Evolutionary conservation across 306 rosid species (phyloP).

Genomic region (Styphnolobium japonicum): DNA sequence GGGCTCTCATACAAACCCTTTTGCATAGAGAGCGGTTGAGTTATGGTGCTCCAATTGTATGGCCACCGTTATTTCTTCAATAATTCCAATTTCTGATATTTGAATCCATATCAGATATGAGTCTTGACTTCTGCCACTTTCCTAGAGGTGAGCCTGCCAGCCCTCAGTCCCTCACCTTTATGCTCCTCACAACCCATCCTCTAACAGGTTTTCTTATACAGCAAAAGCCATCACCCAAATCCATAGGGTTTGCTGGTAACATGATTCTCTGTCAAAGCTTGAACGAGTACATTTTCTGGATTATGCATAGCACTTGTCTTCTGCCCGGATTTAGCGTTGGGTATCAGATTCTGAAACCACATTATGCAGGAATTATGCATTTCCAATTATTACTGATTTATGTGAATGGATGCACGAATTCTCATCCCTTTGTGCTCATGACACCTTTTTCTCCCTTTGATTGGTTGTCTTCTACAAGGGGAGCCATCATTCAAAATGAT

Average conservation of each 20-base stretch:
- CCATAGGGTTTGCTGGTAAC: conserved; percentile 5
- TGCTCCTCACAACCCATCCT: conserved; percentile 10
- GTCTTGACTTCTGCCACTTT: not conserved
- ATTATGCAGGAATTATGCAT: not conserved
- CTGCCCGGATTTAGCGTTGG: not conserved
- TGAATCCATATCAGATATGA: not conserved
- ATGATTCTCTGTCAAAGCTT: not conserved
- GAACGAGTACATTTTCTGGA: not conserved
- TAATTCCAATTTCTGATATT: not conserved
- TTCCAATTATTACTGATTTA: conserved; percentile 18
- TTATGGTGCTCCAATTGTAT: conserved; percentile 4
- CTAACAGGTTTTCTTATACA: conserved; percentile 11
- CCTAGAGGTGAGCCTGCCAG: not conserved
- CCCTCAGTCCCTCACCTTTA: not conserved
- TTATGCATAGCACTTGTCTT: not conserved
- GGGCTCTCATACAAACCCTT: conserved; percentile 10
- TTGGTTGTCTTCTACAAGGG: conserved; percentile 52
- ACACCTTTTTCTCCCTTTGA: conserved; percentile 72
- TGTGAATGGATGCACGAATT: conserved; percentile 23
- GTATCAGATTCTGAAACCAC: not conserved
- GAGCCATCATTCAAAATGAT: conserved; percentile 59
- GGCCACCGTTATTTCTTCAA: not conserved
- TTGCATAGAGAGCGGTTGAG: not conserved
- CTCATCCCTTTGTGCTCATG: conserved; percentile 74
- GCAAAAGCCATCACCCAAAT: conserved; percentile 18